Base-by-base conservation (phyloP, 2,329 filamentous ascomycete species). In the Xylariales sp. region DNA sequence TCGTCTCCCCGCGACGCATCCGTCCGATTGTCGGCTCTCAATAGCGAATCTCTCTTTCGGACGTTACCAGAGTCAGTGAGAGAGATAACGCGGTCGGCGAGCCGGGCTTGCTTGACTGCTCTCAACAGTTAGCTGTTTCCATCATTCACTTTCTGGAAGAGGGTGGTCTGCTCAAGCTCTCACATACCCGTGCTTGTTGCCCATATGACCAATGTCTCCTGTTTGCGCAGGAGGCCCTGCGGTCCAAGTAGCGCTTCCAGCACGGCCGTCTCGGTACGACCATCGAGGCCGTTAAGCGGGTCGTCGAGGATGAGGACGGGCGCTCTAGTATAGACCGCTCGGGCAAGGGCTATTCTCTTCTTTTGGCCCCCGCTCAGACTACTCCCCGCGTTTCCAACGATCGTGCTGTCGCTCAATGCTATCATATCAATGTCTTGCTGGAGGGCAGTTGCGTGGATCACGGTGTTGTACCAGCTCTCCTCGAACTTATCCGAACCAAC, bases 341-440 rank as follows among this genome's bases (percentile, higher is more conserved):
- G 40, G 19, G 31, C 18, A 9, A 42, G 16, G 11, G 29, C 40
- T n/a, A 41, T 16, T 16, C 40, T 18, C n/a, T 42, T 18, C 18
- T 36, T 35, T 12, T 53, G 49, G 7, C 51, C 51, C 6, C 49
- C 49, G 27, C 47, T 51, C 9, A 52, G 44, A 3, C 27, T 34
- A 8, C 33, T 27, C 7, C 48, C 47, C 9, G 37, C 40, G 15
- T 33, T 44, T 24, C 51, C 51, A 10, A 42, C 42, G 2, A 24
- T 11, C 4, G 46, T 47, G 6, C 34, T 24, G 35, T 51, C 50
- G 5, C 44, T 42, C 5, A 14, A 16, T 3, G 31, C 20, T 22
- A 52, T 32, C n/a, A 21, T 18, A 10, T 14, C n/a, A 18, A 54
- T 15, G 22, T 51, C 47, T 5, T 41, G 19, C 1, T 46, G 28